Conservation (phyloP, 1,284 basidiomycete genomes). For the Phaffia rhodozyma region DNA sequence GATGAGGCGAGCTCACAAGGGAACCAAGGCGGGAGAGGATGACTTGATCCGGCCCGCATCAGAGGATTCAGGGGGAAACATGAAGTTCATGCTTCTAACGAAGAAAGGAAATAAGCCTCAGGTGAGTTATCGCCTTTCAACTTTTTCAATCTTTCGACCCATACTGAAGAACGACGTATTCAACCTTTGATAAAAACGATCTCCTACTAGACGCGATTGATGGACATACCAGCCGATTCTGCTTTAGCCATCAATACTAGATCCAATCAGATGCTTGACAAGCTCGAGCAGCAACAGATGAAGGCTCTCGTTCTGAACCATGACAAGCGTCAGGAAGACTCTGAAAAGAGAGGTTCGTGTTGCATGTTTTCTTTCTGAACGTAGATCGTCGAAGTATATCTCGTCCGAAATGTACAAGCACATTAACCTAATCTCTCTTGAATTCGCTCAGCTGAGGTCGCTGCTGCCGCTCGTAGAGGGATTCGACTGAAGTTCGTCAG, state of each 20-base stretch:
- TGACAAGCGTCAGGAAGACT: slow-evolving; percentile 35
- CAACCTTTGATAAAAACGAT: background rate
- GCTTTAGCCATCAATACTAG: slow-evolving; percentile 78
- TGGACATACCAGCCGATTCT: slow-evolving; percentile 76
- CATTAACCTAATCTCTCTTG: background rate
- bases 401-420: slow-evolving; percentile 16
- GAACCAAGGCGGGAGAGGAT: slow-evolving; percentile 34
- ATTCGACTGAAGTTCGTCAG: too few species aligned
- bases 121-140: slow-evolving; percentile 37
- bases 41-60: slow-evolving; percentile 41
- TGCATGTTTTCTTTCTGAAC: background rate
- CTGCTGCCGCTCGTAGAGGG: too few species aligned
- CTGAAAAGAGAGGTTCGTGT: slow-evolving; percentile 30
- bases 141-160: background rate
- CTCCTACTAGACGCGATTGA: slow-evolving; percentile 52
- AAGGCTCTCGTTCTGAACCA: slow-evolving; percentile 62
- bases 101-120: slow-evolving; percentile 90
- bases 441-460: background rate
- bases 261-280: slow-evolving; percentile 77
- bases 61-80: slow-evolving; percentile 41
- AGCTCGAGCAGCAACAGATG: slow-evolving; percentile 86
- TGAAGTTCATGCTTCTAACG: slow-evolving; percentile 89
- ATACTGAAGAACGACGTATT: background rate
- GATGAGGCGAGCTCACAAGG: slow-evolving; percentile 47
- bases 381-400: too few species aligned